Evolutionary conservation across 257 asterid species (phyloP).

Genomic region (Nicotiana obtusifolia): DNA sequence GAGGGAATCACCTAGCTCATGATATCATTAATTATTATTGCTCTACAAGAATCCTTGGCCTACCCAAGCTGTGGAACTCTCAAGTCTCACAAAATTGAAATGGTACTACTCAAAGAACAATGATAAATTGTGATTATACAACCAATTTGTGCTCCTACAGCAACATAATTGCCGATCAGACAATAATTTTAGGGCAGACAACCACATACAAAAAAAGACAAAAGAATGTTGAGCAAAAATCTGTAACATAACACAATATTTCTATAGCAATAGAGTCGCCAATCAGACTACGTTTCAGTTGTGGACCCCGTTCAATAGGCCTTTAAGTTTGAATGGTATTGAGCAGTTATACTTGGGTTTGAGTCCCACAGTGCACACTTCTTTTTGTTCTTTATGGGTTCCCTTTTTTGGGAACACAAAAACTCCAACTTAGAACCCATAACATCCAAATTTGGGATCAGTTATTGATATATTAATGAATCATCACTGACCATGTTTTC

Average conservation of each 20-base stretch:
- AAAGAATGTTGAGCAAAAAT: background rate
- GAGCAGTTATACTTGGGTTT: background rate
- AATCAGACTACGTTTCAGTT: background rate
- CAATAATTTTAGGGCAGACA: background rate
- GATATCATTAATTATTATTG: background rate
- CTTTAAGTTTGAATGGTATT: background rate
- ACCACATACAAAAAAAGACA: background rate
- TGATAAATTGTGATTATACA: background rate
- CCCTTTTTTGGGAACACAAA: background rate
- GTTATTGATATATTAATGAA: background rate
- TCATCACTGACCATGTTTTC: no score
- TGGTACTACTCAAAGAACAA: background rate
- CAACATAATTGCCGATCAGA: background rate
- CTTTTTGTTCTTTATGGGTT: background rate
- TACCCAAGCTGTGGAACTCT: background rate
- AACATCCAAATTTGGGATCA: background rate
- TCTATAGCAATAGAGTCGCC: background rate
- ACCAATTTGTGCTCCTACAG: background rate
- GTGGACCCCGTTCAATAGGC: background rate
- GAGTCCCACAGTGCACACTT: background rate
- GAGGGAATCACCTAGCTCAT: background rate
- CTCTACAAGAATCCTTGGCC: conserved; percentile 3
- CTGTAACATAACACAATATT: background rate
- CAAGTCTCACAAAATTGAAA: background rate
- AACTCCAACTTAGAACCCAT: background rate